Percentiles rank a stretch among this genome's conserved stretches.
Conservation (phyloP, 202 grass and related monocot species). For the Alloteropsis angusta region DNA sequence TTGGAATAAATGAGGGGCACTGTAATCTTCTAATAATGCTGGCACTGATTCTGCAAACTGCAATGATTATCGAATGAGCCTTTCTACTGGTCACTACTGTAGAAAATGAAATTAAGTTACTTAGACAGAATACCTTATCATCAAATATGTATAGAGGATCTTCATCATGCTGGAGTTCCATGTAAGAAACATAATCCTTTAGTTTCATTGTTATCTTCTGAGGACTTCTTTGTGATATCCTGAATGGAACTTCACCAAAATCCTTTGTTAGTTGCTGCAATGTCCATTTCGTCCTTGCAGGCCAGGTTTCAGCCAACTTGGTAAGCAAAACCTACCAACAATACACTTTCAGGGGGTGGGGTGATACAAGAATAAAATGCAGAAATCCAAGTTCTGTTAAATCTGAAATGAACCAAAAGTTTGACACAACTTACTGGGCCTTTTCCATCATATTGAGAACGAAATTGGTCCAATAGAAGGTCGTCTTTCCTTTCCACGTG, state of each 20-base stretch:
- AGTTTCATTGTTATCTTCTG: slow-evolving; percentile 90
- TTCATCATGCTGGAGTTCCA: slow-evolving; percentile 92
- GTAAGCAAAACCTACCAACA: slow-evolving; percentile 67
- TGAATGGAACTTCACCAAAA: slow-evolving; percentile 67
- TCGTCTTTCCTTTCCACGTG: slow-evolving; percentile 63
- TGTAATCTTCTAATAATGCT: slow-evolving; percentile 75
- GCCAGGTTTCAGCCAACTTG: slow-evolving; percentile 69
- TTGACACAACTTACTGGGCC: slow-evolving; percentile 44
- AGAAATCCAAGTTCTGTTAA: background rate
- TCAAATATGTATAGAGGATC: slow-evolving; percentile 98
- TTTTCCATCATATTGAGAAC: slow-evolving; percentile 70
- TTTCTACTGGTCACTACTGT: background rate
- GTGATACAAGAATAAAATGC: slow-evolving; percentile 14
- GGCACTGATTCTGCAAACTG: slow-evolving; percentile 88
- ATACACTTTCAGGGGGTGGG: slow-evolving; percentile 3
- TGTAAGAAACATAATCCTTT: slow-evolving; percentile 90
- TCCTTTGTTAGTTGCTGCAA: slow-evolving; percentile 55
- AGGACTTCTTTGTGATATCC: slow-evolving; percentile 88
- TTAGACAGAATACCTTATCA: slow-evolving; percentile 49
- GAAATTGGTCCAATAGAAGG: slow-evolving; percentile 73
- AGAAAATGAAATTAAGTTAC: slow-evolving; percentile 17
- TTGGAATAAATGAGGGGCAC: slow-evolving; percentile 74
- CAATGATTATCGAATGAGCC: slow-evolving; percentile 23
- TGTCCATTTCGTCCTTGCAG: slow-evolving; percentile 82
- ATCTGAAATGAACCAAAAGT: background rate